phyloP scores from a whole-genome alignment of 306 rosid genomes.

The Sphenostylis stenocarpa region DNA sequence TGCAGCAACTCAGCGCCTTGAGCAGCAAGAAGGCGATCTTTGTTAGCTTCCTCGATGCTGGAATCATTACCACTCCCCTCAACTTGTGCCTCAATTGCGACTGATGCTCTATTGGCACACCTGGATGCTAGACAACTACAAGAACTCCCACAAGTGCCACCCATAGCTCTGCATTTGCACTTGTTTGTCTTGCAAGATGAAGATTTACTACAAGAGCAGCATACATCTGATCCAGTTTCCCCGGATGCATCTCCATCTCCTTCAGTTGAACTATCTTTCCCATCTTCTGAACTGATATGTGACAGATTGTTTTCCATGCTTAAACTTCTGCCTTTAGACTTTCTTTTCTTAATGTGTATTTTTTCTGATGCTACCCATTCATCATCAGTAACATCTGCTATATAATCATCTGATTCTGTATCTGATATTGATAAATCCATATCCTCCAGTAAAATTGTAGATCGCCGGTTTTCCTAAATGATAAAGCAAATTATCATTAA shows the following conservation, averaged over 20 bases:
- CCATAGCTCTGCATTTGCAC: conserved; percentile 63
- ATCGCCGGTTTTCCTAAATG: conserved; percentile 67
- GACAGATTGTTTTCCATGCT: conserved; percentile 32
- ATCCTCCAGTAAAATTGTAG: conserved; percentile 66
- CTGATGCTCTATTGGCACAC: conserved; percentile 65
- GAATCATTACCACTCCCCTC: conserved; percentile 39
- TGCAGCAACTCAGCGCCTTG: conserved; percentile 91
- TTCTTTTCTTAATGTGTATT: conserved; percentile 41
- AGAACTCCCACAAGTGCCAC: conserved; percentile 60
- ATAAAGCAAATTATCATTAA: conserved; percentile 14
- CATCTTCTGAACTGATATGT: conserved; percentile 30
- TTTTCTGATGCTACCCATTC: conserved; percentile 54
- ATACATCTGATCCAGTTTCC: conserved; percentile 36
- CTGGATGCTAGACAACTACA: conserved; percentile 68
- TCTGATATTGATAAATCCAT: conserved; percentile 73
- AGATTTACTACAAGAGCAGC: conserved; percentile 76
- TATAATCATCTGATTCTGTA: conserved; percentile 58
- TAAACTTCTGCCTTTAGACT: conserved; percentile 47
- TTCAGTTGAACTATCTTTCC: conserved; percentile 42
- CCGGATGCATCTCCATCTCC: conserved; percentile 26
- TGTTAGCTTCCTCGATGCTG: conserved; percentile 44
- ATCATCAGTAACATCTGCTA: conserved; percentile 42
- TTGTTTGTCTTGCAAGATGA: conserved; percentile 83
- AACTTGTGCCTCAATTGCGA: conserved; percentile 27
- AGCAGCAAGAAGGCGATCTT: conserved; percentile 58